These are phyloP conservation scores for Termitomyces sp. DNA, from an alignment of 768 basidiomycete genomes.

Conservation along the genomic window DNA sequence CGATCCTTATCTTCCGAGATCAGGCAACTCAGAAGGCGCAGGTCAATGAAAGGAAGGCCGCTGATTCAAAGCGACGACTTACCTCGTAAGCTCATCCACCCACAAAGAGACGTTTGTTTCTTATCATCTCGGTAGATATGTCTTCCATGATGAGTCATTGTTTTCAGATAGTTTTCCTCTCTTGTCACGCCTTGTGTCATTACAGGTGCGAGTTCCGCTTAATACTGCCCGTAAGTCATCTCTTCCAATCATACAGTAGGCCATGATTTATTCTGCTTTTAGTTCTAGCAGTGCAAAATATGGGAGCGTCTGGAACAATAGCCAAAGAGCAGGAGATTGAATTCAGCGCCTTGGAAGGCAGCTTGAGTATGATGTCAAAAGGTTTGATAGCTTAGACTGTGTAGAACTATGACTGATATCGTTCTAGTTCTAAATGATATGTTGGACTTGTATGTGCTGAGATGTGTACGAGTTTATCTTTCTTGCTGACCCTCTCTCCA, in stretches of 20 bases:
- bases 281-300: conserved; percentile 87
- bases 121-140: conserved; percentile 39
- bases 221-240: conserved; percentile 59
- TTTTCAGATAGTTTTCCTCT: conserved; percentile 2
- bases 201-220: conserved; percentile 75
- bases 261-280: not conserved
- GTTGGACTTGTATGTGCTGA: conserved; percentile 59
- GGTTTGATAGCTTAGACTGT: conserved; percentile 30
- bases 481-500: conserved; percentile 17
- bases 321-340: conserved; percentile 77
- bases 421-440: conserved; percentile 67
- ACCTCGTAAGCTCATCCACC: conserved; percentile 54
- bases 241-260: not conserved
- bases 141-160: conserved; percentile 66
- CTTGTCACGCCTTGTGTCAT: conserved; percentile 11
- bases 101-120: not conserved
- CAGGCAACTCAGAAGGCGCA: conserved; percentile 70
- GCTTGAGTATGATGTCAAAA: conserved; percentile 86
- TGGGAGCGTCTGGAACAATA: conserved; percentile 74
- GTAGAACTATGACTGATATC: not conserved
- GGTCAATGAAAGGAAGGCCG: conserved; percentile 66
- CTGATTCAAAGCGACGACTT: conserved; percentile 77
- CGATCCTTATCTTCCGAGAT: conserved; percentile 23
- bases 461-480: conserved; percentile 1
- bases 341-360: conserved; percentile 79